Percentiles rank a stretch among this genome's conserved stretches.
phyloP scores from a whole-genome alignment of 805 yeast genomes.

The Barnettozyma wickerhamii region DNA sequence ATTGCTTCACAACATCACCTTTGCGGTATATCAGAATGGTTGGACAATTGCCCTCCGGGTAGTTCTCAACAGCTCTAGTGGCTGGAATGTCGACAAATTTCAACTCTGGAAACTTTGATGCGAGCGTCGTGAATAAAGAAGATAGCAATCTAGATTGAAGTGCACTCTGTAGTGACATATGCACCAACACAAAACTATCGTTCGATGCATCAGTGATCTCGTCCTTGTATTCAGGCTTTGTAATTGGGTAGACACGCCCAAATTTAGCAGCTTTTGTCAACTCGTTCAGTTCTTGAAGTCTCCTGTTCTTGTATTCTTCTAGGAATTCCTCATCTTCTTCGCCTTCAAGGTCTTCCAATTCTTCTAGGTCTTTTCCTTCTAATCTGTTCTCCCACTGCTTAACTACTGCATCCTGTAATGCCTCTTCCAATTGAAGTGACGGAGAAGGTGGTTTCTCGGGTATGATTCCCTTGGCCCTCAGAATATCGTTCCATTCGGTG shows the following conservation, averaged over 20 bases:
- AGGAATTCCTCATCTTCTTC: constrained; percentile 92
- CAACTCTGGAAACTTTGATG: constrained; percentile 69
- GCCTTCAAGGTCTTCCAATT: constrained; percentile 82
- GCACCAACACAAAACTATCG: constrained; percentile 65
- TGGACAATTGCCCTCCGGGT: constrained; percentile 89
- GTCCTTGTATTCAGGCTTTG: constrained; percentile 81
- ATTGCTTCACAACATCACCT: constrained; percentile 75
- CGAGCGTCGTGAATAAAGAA: constrained; percentile 51
- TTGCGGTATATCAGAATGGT: constrained; percentile 80
- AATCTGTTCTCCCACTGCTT: constrained; percentile 80
- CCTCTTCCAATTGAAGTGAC: constrained; percentile 80
- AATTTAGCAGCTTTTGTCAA: constrained; percentile 53
- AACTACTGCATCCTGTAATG: constrained; percentile 74
- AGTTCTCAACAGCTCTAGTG: constrained; percentile 84
- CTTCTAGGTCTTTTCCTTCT: constrained; percentile 72
- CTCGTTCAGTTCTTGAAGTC: constrained; percentile 69
- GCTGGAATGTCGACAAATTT: constrained; percentile 94
- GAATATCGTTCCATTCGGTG: constrained; percentile 98
- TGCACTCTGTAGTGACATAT: constrained; percentile 63
- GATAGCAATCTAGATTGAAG: constrained; percentile 71
- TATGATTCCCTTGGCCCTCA: constrained; percentile 84
- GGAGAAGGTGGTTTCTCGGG: constrained; percentile 92
- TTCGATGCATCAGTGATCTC: constrained; percentile 83
- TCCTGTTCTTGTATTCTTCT: constrained; percentile 66
- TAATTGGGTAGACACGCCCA: constrained; percentile 73